A percentile compares a stretch with the other conserved stretches of the same genome.
These are phyloP conservation scores for Teratosphaeria zuluensis DNA, from an alignment of 2,329 filamentous ascomycete genomes.

Conservation along the genomic window DNA sequence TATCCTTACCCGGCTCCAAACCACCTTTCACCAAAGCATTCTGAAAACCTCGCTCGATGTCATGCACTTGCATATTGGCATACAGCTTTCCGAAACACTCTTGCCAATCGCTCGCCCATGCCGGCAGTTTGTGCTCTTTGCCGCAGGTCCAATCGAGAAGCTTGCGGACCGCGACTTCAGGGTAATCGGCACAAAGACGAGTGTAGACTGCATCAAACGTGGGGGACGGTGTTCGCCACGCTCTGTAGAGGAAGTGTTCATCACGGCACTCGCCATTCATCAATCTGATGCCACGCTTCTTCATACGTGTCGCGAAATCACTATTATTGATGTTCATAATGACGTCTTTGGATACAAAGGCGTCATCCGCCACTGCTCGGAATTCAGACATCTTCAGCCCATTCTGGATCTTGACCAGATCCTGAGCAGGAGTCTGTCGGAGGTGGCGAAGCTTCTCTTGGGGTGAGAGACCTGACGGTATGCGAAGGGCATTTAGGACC, in stretches of 20 bases:
- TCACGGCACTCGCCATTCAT: slow-evolving; percentile 47
- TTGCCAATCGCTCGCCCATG: slow-evolving; percentile 31
- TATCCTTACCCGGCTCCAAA: slow-evolving; percentile 31
- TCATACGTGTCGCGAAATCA: slow-evolving; percentile 37
- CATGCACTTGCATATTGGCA: slow-evolving; percentile 47
- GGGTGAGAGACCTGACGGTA: slow-evolving; percentile 31
- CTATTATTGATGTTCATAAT: slow-evolving; percentile 41
- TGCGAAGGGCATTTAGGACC: slow-evolving; percentile 35
- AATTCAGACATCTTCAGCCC: slow-evolving; percentile 44
- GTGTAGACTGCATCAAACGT: slow-evolving; percentile 33
- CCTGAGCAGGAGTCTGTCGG: slow-evolving; percentile 28
- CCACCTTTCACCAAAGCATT: slow-evolving; percentile 34
- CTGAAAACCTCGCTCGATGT: slow-evolving; percentile 43
- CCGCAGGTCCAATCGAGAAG: slow-evolving; percentile 39
- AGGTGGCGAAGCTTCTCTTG: slow-evolving; percentile 39
- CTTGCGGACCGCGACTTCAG: slow-evolving; percentile 32
- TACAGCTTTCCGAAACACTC: slow-evolving; percentile 47
- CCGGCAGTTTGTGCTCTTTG: slow-evolving; percentile 28
- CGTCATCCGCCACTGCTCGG: slow-evolving; percentile 41
- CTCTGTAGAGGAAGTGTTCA: slow-evolving; percentile 44
- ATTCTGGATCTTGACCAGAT: slow-evolving; percentile 34
- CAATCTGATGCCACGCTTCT: slow-evolving; percentile 37
- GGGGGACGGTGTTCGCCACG: slow-evolving; percentile 40
- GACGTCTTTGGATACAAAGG: slow-evolving; percentile 37
- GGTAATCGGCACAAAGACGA: slow-evolving; percentile 46